Conservation (phyloP, 2,329 filamentous ascomycete species). For the Diaporthe nobilis region DNA sequence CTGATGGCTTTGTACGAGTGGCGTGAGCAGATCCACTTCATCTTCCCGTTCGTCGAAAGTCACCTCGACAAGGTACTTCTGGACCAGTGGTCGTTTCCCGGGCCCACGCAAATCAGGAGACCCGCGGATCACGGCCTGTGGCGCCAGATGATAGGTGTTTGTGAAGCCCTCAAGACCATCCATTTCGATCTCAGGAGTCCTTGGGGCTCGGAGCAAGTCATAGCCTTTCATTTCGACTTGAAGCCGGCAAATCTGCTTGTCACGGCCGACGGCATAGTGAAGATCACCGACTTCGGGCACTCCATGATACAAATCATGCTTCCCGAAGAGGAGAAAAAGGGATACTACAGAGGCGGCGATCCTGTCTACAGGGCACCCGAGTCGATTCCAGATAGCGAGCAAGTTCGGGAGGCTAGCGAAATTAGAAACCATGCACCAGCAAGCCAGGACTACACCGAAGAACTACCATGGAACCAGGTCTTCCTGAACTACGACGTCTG, state of each 20-base stretch:
- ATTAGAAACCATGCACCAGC: not conserved
- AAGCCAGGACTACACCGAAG: not conserved
- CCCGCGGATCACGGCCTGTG: not conserved
- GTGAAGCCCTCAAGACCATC: not conserved
- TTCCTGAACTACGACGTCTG: not conserved
- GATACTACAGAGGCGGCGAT: not conserved
- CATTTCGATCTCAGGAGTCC: not conserved
- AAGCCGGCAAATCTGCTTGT: not conserved
- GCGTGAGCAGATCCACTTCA: not conserved
- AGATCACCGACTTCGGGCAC: not conserved
- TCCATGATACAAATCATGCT: constrained; percentile 3
- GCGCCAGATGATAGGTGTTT: not conserved
- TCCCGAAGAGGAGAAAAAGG: not conserved
- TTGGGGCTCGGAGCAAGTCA: constrained; percentile 6
- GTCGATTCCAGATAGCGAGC: not conserved
- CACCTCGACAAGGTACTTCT: not conserved
- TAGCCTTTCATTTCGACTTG: constrained; percentile 4
- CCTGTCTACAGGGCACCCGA: not conserved
- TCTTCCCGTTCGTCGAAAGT: not conserved
- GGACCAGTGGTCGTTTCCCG: not conserved
- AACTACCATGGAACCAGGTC: not conserved
- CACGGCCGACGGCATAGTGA: not conserved
- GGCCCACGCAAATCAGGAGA: not conserved
- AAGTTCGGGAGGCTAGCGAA: constrained; percentile 2
- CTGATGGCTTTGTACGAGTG: constrained; percentile 7